A percentile compares a stretch with the other conserved stretches of the same genome.
Conservation (phyloP, 495 filamentous ascomycete species). For the Tirmania nivea region DNA sequence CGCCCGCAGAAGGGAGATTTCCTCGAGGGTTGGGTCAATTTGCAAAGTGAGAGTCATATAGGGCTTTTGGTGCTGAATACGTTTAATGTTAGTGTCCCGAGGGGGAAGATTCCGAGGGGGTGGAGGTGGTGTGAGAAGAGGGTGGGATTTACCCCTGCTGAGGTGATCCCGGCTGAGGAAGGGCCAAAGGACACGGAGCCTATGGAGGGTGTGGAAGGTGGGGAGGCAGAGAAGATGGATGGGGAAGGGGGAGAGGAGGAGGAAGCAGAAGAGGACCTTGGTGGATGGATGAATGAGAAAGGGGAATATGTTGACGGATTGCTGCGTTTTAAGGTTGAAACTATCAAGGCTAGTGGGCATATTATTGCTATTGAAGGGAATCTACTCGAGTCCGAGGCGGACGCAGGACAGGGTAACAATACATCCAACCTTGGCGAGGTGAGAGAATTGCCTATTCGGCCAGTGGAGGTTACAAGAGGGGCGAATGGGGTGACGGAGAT, state of each 20-base stretch:
- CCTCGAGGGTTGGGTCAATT: conserved; percentile 45
- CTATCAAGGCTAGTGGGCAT: conserved; percentile 38
- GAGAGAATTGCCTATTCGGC: neutral
- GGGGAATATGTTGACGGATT: conserved; percentile 40
- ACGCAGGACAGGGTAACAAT: neutral
- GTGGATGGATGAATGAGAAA: conserved; percentile 39
- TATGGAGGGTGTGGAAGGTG: conserved; percentile 3
- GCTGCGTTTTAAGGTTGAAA: conserved; percentile 39
- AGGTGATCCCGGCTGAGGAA: conserved; percentile 10
- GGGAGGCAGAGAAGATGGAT: conserved; percentile 3
- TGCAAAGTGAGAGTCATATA: conserved; percentile 51
- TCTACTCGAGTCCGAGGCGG: conserved; percentile 24
- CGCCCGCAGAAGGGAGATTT: conserved; percentile 34
- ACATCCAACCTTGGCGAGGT: neutral
- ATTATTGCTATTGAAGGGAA: conserved; percentile 50
- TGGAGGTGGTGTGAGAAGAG: conserved; percentile 38
- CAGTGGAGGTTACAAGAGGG: neutral
- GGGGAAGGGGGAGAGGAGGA: conserved; percentile 18
- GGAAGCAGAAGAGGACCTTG: conserved; percentile 23
- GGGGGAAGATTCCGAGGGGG: conserved; percentile 37
- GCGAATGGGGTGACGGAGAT: neutral
- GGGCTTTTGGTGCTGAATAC: conserved; percentile 51
- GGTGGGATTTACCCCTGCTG: conserved; percentile 22
- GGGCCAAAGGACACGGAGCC: neutral
- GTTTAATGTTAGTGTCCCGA: conserved; percentile 50